Base-by-base conservation (phyloP, 441 rosid species). In the Geranium incanum region DNA sequence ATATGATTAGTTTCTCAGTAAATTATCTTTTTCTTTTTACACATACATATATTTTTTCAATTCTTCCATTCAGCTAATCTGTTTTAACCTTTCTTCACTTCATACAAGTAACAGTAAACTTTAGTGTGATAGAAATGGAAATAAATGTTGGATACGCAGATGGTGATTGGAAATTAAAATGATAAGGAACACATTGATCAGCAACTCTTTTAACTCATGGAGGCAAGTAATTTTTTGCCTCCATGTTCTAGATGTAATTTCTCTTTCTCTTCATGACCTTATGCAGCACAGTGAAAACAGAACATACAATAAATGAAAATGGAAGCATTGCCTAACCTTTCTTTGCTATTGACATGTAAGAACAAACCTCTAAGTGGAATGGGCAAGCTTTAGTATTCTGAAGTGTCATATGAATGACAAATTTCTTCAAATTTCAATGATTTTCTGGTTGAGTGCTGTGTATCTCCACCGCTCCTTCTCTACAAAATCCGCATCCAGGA, bases 401-500 rank as follows among this genome's bases (percentile, higher is more conserved):
- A 71, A 73, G 37, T 7, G 69, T 64, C 11, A 55, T 68, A 71
- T 41, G 16, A 50, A 21, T 19, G 6, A 16, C 11, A 9, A 45
- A 1, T 9, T 45, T 45, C 13, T 48, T 73, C 82, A 88, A 41
- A 87, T 85, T 77, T 89, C 95, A 45, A 87, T 36, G 0, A 81
- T 85, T 68, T 87, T 85, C 78, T 87, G 89, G 76, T 94, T 89
- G 64, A 92, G 85, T 75, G 95, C 89, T 33, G 81, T 79, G 75
- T 86, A 87, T 76, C 99, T 85, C 89, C 87, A 89, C 73, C 86
- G 75, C 70, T 89, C 96, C 75, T 88, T 88, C 82, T 91, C 97
- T 72, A 89, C 91, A 78, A 91, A 91, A 68, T 91, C 95, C 19
- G 97, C 90, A 76, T 93, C 98, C 78, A 88, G 81, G 79, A 93